A percentile compares a stretch with the other conserved stretches of the same genome.
Evolutionary conservation across 176 grass and related monocot genomes (phyloP).

Genomic region (Triticum urartu): DNA sequence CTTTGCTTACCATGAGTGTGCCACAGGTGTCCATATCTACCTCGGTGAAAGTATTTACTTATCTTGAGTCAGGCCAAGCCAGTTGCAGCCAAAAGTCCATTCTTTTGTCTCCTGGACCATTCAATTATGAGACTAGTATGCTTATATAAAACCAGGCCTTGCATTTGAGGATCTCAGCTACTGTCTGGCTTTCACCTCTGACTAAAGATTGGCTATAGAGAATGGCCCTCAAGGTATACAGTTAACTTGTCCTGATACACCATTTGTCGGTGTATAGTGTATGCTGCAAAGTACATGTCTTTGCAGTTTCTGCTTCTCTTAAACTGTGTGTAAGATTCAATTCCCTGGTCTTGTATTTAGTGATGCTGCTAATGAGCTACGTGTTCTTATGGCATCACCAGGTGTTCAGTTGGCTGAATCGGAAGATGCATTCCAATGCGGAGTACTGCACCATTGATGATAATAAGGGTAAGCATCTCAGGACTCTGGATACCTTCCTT

Average conservation of each 20-base stretch:
- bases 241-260: slow-evolving; percentile 24
- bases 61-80: slow-evolving; percentile 50
- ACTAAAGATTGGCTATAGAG: slow-evolving; percentile 43
- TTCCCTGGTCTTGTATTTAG: slow-evolving; percentile 16
- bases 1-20: slow-evolving; percentile 25
- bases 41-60: slow-evolving; percentile 64
- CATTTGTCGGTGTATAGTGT: slow-evolving; percentile 20
- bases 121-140: slow-evolving; percentile 45
- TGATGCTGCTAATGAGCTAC: slow-evolving; percentile 35
- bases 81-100: slow-evolving; percentile 63
- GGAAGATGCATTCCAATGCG: slow-evolving; percentile 56
- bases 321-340: slow-evolving; percentile 19
- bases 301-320: slow-evolving; percentile 37
- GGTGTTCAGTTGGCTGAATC: slow-evolving; percentile 82
- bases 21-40: slow-evolving; percentile 31
- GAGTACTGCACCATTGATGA: slow-evolving; percentile 60
- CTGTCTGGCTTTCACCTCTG: slow-evolving; percentile 45
- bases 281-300: slow-evolving; percentile 32
- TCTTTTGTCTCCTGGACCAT: slow-evolving; percentile 74
- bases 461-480: slow-evolving; percentile 48
- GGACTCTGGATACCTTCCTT: slow-evolving; percentile 1
- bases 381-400: slow-evolving; percentile 44
- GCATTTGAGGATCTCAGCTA: slow-evolving; percentile 39
- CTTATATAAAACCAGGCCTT: slow-evolving; percentile 58
- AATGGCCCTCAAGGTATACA: slow-evolving; percentile 78